phyloP scores from a whole-genome alignment of 2,329 filamentous ascomycete species.

The Penicillium rolfsii region DNA sequence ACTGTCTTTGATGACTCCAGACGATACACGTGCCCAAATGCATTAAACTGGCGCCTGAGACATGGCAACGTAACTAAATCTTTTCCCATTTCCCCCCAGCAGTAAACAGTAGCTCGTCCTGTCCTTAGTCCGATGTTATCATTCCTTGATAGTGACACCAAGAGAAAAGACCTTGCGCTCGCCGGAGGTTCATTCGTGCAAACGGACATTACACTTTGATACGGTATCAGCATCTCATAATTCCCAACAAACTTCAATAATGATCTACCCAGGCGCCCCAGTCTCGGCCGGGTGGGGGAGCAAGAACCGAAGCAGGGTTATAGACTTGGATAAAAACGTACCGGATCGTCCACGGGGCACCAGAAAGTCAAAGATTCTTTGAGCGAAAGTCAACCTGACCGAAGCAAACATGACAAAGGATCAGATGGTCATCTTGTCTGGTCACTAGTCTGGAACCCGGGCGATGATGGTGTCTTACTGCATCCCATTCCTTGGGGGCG shows the following conservation, averaged over 20 bases:
- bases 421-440: not conserved
- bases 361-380: slow-evolving; percentile 3
- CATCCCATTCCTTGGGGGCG: not conserved
- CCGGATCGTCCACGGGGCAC: not conserved
- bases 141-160: not conserved
- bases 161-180: not conserved
- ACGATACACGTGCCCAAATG: not conserved
- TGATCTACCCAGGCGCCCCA: not conserved
- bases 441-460: not conserved
- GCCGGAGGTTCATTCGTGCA: not conserved
- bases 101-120: no score
- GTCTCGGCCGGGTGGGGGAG: not conserved
- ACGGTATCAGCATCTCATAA: not conserved
- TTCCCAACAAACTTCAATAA: not conserved
- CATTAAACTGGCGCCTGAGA: not conserved
- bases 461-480: slow-evolving; percentile 1
- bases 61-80: not conserved
- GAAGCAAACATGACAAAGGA: not conserved
- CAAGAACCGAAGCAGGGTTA: not conserved
- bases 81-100: not conserved
- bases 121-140: not conserved
- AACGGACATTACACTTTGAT: not conserved
- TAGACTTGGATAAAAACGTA: not conserved
- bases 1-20: not conserved
- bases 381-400: not conserved